A percentile compares a stretch with the other conserved stretches of the same genome.
phyloP scores from a whole-genome alignment of 2,329 filamentous ascomycete genomes.

The Diaporthe aspalathi region DNA sequence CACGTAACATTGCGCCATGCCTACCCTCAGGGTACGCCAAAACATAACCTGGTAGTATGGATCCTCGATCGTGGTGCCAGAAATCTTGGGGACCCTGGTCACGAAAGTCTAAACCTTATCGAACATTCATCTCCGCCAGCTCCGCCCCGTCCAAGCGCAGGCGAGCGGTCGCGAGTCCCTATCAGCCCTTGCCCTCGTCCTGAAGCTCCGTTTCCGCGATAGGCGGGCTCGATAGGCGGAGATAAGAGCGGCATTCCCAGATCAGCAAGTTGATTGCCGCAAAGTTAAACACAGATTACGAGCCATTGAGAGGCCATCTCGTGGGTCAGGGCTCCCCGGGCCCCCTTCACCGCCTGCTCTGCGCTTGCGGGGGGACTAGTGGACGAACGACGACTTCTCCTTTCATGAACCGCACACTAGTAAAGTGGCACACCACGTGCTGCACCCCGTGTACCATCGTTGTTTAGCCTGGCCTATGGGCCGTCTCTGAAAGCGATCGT shows the following conservation, averaged over 20 bases:
- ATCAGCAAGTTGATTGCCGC: slow-evolving; percentile 10
- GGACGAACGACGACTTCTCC: neutral
- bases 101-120: slow-evolving; percentile 6
- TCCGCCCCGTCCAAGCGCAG: slow-evolving; percentile 20
- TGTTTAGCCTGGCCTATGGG: neutral
- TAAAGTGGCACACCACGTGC: slow-evolving; percentile 4
- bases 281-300: neutral
- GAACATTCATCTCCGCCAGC: slow-evolving; percentile 8
- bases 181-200: neutral
- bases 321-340: neutral
- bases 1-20: neutral
- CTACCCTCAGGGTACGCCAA: too few relatives aligned
- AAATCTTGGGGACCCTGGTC: neutral
- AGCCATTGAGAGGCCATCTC: slow-evolving; percentile 3
- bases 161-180: neutral
- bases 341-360: neutral
- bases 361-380: slow-evolving; percentile 1
- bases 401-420: neutral
- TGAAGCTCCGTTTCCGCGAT: too few relatives aligned
- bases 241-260: slow-evolving; percentile 8
- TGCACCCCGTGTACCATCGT: neutral
- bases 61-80: neutral
- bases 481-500: neutral
- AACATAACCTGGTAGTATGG: neutral
- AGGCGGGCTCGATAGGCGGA: neutral